Conservation (phyloP, 768 basidiomycete genomes). For the Mycena pura region DNA sequence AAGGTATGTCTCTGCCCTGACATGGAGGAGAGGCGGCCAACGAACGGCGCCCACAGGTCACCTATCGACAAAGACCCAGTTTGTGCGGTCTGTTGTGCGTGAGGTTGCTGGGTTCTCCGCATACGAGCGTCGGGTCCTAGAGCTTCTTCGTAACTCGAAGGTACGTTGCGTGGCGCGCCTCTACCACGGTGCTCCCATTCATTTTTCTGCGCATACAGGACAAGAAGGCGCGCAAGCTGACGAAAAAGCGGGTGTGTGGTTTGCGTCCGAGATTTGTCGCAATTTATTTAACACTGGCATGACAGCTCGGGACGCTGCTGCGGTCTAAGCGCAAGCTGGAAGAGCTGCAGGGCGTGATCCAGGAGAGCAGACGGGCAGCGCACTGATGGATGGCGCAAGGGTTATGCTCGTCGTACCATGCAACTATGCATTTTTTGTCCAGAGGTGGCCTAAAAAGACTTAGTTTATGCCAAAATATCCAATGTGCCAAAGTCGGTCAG, state of each 20-base stretch:
- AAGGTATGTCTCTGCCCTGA: conserved; percentile 57
- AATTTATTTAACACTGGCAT: conserved; percentile 13
- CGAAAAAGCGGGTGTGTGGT: conserved; percentile 93
- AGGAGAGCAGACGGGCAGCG: conserved; percentile 84
- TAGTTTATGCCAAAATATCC: no score
- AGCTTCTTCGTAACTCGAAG: conserved; percentile 97
- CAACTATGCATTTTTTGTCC: no score
- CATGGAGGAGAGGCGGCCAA: not conserved
- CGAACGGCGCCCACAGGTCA: conserved; percentile 34
- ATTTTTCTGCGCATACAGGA: conserved; percentile 58
- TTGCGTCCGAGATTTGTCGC: not conserved
- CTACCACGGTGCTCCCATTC: not conserved
- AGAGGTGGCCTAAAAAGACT: no score
- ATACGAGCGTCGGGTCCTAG: conserved; percentile 98
- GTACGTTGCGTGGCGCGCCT: conserved; percentile 48
- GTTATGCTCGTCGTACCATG: conserved; percentile 14
- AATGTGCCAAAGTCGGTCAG: no score
- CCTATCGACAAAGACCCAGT: conserved; percentile 87
- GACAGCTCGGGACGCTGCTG: conserved; percentile 95
- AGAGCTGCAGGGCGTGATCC: conserved; percentile 90
- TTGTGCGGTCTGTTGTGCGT: conserved; percentile 91
- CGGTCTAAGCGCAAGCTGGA: conserved; percentile 99
- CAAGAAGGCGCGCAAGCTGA: conserved; percentile 99
- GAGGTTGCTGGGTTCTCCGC: conserved; percentile 98
- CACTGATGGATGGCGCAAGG: conserved; percentile 41